These are phyloP conservation scores for Phytophthora hibernalis DNA, from an alignment of 352 stramenopile species.

Conservation along the genomic window DNA sequence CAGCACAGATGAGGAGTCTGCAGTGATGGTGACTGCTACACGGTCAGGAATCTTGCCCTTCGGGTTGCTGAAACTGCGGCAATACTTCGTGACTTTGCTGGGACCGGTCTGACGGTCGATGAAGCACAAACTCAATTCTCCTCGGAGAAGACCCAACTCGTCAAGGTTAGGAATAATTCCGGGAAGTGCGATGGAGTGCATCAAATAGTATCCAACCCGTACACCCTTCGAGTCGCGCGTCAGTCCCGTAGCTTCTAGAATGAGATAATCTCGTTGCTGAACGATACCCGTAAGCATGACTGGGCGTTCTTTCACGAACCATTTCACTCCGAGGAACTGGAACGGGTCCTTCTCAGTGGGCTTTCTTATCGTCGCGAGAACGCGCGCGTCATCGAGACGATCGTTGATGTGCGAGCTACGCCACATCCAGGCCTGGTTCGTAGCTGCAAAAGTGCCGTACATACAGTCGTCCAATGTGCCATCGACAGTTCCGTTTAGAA, in stretches of 20 bases:
- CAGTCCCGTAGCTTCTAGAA: constrained; percentile 28
- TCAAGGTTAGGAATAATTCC: constrained; percentile 28
- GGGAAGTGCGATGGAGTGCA: constrained; percentile 48
- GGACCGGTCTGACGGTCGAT: constrained; percentile 36
- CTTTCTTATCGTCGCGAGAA: constrained; percentile 45
- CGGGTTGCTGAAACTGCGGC: constrained; percentile 45
- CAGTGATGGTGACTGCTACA: constrained; percentile 23
- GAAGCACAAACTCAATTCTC: constrained; percentile 49
- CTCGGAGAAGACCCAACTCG: constrained; percentile 45
- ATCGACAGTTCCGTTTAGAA: constrained; percentile 50
- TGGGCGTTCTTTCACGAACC: constrained; percentile 53
- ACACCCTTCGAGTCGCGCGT: constrained; percentile 36
- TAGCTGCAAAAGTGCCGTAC: constrained; percentile 53
- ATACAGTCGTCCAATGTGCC: constrained; percentile 61
- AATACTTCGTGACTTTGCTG: constrained; percentile 49
- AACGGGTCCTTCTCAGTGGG: constrained; percentile 51
- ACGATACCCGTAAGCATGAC: constrained; percentile 40
- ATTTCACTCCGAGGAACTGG: constrained; percentile 57
- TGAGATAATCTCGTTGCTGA: constrained; percentile 49
- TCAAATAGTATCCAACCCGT: constrained; percentile 43
- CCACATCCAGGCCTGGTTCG: constrained; percentile 51
- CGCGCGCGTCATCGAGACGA: constrained; percentile 42
- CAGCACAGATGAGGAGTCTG: constrained; percentile 28
- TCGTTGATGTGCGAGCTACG: constrained; percentile 60
- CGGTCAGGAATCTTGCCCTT: constrained; percentile 36